phyloP scores from a whole-genome alignment of 2,329 filamentous ascomycete genomes.

The Aureobasidium vineae region DNA sequence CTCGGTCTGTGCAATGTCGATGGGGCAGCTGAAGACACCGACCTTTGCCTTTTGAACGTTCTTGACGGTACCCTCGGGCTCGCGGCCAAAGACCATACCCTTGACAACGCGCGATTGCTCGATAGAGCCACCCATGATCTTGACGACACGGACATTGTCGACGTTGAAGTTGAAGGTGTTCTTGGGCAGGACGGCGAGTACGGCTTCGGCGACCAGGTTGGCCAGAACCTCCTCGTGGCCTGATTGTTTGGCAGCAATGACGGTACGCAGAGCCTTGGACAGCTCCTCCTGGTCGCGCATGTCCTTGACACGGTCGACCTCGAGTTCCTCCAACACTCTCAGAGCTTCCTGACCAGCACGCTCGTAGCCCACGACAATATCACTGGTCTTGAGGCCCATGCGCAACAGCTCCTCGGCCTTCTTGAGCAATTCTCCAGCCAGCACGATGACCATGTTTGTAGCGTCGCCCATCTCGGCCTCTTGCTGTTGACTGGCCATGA shows the following conservation, averaged over 20 bases:
- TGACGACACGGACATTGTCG: constrained; percentile 97
- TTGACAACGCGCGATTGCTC: constrained; percentile 93
- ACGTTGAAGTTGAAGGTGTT: constrained; percentile 97
- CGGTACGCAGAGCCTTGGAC: constrained; percentile 91
- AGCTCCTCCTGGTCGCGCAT: constrained; percentile 78
- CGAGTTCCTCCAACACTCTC: constrained; percentile 79
- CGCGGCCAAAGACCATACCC: constrained; percentile 97
- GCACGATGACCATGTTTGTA: constrained; percentile 93
- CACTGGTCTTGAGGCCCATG: constrained; percentile 97
- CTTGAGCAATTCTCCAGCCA: constrained; percentile 91
- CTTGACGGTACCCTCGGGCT: constrained; percentile 87
- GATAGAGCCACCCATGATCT: constrained; percentile 97
- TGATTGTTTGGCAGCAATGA: constrained; percentile 94
- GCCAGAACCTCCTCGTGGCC: constrained; percentile 89
- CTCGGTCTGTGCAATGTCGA: constrained; percentile 94
- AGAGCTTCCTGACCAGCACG: constrained; percentile 87
- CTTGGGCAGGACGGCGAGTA: constrained; percentile 88
- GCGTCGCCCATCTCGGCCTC: constrained; percentile 99
- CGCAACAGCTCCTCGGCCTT: constrained; percentile 96
- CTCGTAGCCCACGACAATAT: constrained; percentile 95
- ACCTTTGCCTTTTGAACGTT: constrained; percentile 93
- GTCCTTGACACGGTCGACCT: constrained; percentile 86
- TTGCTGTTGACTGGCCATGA: constrained; percentile 99
- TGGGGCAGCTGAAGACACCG: constrained; percentile 91
- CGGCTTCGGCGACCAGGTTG: constrained; percentile 77